These are phyloP conservation scores for Nyssa sinensis DNA, from an alignment of 148 eudicot species.

Conservation along the genomic window DNA sequence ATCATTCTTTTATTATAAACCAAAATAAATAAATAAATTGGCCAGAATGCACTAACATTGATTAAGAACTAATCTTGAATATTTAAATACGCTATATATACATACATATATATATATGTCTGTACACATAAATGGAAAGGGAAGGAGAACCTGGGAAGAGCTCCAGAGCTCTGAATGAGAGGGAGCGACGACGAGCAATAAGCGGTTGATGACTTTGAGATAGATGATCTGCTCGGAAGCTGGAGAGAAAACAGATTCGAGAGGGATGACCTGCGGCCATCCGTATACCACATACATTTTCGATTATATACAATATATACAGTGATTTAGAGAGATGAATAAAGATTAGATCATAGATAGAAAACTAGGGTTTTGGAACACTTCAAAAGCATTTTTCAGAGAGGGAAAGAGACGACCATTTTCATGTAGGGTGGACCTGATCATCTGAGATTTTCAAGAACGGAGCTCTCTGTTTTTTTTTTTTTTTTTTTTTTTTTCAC, in stretches of 20 bases:
- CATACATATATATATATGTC: neutral
- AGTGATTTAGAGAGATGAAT: neutral
- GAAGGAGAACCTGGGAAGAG: conserved; percentile 63
- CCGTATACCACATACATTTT: conserved; percentile 98
- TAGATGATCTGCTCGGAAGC: conserved; percentile 62
- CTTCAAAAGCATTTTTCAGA: conserved; percentile 21
- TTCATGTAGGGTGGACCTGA: conserved; percentile 36
- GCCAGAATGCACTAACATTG: neutral
- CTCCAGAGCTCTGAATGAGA: conserved; percentile 95
- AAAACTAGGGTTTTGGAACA: conserved; percentile 22
- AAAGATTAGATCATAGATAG: neutral
- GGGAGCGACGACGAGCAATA: conserved; percentile 78
- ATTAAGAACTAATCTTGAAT: neutral
- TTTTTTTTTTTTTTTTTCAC: no score
- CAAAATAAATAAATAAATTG: neutral
- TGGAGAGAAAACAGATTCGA: conserved; percentile 56
- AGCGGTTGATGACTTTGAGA: conserved; percentile 62
- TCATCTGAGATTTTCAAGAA: conserved; percentile 44
- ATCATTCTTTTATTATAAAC: neutral
- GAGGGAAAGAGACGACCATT: conserved; percentile 21
- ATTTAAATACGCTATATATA: neutral
- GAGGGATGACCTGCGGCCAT: conserved; percentile 95
- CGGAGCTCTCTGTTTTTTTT: neutral
- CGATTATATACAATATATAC: conserved; percentile 15
- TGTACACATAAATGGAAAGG: neutral